Base-by-base conservation (phyloP, 805 yeast genomes). In the Ogataea populi-albae region DNA sequence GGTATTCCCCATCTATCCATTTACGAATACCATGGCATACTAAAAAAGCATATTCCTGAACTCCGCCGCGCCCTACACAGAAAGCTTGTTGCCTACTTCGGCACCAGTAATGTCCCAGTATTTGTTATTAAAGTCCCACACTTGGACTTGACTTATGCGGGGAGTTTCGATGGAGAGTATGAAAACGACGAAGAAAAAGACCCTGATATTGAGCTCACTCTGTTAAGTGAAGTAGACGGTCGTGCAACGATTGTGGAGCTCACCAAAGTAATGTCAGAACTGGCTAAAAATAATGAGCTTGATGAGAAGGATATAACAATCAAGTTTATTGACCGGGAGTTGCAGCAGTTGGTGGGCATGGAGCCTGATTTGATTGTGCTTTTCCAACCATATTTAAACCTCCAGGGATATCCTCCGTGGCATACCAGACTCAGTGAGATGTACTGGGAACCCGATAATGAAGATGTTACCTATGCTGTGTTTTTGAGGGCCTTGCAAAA, bases 321-420 rank as follows among this genome's bases (percentile, higher is more conserved):
- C 44, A 80, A 78, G 26, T 69, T 84, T 40, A 75, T 93, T 24
- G 91, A 89, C 58, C 76, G 76, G 41, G 88, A 84, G 54, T 67
- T 83, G 43, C 68, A 68, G 24, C 86, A 79, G 49, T 66, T 87
- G 35, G 93, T 88, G 11, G 93, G 96, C 1, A 71, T 70, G n/a
- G 98, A 93, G 57, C 98, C 98, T 0, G 98, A 93, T 57, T 70
- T 93, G 45, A 66, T 93, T 31, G 68, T 93, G 20, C 64, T 85
- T 35, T 93, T 91, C 58, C 87, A 87, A 15, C 95, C 97, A n/a
- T 69, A 71, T 9, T 68, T 93, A 45, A 95, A 88, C 57, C 71
- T 93, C 32, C 95, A 88, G 61, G 97, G 95, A 12, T 93, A 81
- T 59, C 98, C 98, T 15, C 98, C 98, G 19, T 93, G 98, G 98